A percentile compares a stretch with the other conserved stretches of the same genome.
phyloP scores from a whole-genome alignment of 2,329 filamentous ascomycete genomes.

The Penicillium sp. region DNA sequence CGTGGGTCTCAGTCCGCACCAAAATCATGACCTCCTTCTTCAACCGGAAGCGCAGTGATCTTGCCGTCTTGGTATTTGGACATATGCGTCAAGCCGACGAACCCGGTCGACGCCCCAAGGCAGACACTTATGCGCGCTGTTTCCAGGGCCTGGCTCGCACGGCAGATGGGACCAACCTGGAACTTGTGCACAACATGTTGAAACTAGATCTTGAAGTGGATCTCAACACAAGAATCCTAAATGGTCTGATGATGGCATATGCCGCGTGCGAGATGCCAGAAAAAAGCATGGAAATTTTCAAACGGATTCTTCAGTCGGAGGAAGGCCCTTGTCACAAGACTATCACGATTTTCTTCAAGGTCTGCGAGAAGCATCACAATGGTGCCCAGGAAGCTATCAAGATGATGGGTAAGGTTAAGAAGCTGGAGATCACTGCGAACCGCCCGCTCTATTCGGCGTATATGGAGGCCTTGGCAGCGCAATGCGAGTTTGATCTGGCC shows the following conservation, averaged over 20 bases:
- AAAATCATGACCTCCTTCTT: slow-evolving; percentile 82
- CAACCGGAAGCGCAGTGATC: slow-evolving; percentile 71
- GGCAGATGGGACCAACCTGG: slow-evolving; percentile 63
- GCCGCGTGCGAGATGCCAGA: slow-evolving; percentile 65
- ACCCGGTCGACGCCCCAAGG: slow-evolving; percentile 62
- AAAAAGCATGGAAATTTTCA: slow-evolving; percentile 76
- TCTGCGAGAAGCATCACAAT: slow-evolving; percentile 62
- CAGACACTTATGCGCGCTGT: slow-evolving; percentile 73
- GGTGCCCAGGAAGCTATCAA: slow-evolving; percentile 50
- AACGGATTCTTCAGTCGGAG: slow-evolving; percentile 74
- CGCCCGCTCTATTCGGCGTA: slow-evolving; percentile 73
- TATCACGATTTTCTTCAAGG: slow-evolving; percentile 76
- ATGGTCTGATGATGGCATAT: slow-evolving; percentile 85
- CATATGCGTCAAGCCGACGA: slow-evolving; percentile 84
- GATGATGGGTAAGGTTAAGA: slow-evolving; percentile 58
- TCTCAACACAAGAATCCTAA: slow-evolving; percentile 72
- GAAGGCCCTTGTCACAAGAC: slow-evolving; percentile 84
- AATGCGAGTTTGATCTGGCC: slow-evolving; percentile 68
- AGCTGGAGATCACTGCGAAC: slow-evolving; percentile 77
- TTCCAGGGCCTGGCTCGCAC: slow-evolving; percentile 71
- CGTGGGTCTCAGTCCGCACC: slow-evolving; percentile 64
- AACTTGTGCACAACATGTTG: slow-evolving; percentile 84
- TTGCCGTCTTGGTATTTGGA: slow-evolving; percentile 82
- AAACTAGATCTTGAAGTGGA: slow-evolving; percentile 86
- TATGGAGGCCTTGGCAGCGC: slow-evolving; percentile 70